Percentiles rank a stretch among this genome's conserved stretches.
Evolutionary conservation across 495 filamentous ascomycete species (phyloP).

Genomic region (Penicillium psychrofluorescens): DNA sequence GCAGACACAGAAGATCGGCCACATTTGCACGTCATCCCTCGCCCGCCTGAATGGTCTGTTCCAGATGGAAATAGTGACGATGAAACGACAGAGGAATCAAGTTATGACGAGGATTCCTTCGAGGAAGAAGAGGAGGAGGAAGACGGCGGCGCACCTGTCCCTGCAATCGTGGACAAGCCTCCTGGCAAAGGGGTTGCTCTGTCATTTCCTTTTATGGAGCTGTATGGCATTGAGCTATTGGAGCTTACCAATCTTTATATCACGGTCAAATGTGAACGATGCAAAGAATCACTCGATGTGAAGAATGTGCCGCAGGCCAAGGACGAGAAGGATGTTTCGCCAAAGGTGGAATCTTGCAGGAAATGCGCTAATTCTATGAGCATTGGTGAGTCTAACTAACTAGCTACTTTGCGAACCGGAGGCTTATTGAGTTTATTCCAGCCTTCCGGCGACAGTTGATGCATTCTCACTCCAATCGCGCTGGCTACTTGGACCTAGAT

Average conservation of each 20-base stretch:
- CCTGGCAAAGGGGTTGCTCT: conserved; percentile 66
- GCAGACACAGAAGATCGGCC: conserved; percentile 37
- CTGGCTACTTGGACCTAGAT: conserved; percentile 76
- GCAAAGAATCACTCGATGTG: conserved; percentile 70
- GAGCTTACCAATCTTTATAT: conserved; percentile 63
- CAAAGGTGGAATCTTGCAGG: conserved; percentile 52
- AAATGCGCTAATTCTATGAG: conserved; percentile 68
- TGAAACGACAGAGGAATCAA: conserved; percentile 26
- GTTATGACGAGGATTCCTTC: conserved; percentile 34
- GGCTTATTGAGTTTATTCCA: conserved; percentile 11
- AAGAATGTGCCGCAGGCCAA: conserved; percentile 51
- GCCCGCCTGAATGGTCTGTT: conserved; percentile 74
- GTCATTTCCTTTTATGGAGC: conserved; percentile 74
- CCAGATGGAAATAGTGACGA: conserved; percentile 31
- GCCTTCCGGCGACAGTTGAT: conserved; percentile 69
- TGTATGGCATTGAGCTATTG: conserved; percentile 75
- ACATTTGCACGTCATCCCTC: conserved; percentile 70
- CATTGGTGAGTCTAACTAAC: conserved; percentile 33
- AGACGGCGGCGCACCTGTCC: conserved; percentile 32
- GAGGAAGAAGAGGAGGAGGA: conserved; percentile 36
- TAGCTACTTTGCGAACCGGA: background rate
- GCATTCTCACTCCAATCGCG: conserved; percentile 67
- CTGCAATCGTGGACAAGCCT: conserved; percentile 18
- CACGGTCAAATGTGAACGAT: conserved; percentile 75
- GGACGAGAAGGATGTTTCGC: conserved; percentile 25